A percentile compares a stretch with the other conserved stretches of the same genome.
Evolutionary conservation across 805 yeast species (phyloP).

Genomic region (Starmerella apicola): DNA sequence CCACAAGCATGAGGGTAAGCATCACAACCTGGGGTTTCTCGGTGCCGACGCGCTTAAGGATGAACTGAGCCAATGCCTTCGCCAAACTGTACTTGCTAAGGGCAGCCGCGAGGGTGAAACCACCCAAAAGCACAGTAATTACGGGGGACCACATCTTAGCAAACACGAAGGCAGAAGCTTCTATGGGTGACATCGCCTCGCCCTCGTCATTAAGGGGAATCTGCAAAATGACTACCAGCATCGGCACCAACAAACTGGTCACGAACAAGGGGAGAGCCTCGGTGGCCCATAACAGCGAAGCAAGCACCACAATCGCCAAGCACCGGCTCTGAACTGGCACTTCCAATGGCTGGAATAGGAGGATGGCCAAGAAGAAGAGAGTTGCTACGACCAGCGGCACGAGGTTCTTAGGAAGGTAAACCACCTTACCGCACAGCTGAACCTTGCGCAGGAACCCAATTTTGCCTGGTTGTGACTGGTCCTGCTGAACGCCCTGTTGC

Average conservation of each 20-base stretch:
- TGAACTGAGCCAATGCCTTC: conserved; percentile 67
- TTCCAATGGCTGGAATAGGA: conserved; percentile 34
- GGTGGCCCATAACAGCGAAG: conserved; percentile 90
- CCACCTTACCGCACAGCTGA: not conserved
- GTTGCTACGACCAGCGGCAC: conserved; percentile 35
- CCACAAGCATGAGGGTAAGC: conserved; percentile 72
- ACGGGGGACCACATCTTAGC: conserved; percentile 93
- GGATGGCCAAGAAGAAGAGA: conserved; percentile 36
- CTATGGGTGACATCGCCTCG: conserved; percentile 43
- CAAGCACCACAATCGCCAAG: conserved; percentile 66
- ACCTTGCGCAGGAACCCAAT: not conserved
- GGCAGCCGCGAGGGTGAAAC: conserved; percentile 91
- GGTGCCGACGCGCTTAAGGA: conserved; percentile 73
- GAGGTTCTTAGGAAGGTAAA: not conserved
- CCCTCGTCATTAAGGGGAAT: conserved; percentile 32
- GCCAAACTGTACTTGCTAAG: conserved; percentile 84
- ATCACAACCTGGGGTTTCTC: conserved; percentile 60
- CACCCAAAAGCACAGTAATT: conserved; percentile 79
- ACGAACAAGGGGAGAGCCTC: conserved; percentile 87
- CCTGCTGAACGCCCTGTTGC: conserved; percentile 12
- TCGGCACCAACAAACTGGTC: conserved; percentile 73
- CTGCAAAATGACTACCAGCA: conserved; percentile 59
- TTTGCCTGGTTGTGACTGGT: not conserved
- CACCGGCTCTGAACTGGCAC: conserved; percentile 60
- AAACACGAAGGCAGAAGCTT: conserved; percentile 67